Conservation (phyloP, 2,329 filamentous ascomycete species). For the Talaromyces sp. region DNA sequence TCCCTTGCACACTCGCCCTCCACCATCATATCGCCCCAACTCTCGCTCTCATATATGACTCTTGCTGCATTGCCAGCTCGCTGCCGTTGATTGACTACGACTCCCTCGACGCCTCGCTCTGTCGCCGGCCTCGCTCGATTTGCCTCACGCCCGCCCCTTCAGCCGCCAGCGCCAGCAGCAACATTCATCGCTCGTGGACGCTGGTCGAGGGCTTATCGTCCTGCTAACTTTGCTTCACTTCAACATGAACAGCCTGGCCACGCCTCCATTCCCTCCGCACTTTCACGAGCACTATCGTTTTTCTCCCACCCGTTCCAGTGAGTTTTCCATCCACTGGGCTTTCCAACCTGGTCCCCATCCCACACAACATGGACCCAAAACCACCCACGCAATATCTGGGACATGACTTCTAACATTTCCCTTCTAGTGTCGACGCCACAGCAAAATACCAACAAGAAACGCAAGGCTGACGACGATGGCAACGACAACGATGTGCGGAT, state of each 20-base stretch:
- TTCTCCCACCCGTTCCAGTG: conserved; percentile 57
- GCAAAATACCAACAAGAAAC: conserved; percentile 57
- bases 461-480: conserved; percentile 75
- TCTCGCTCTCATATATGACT: neutral
- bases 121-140: neutral
- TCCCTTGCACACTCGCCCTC: conserved; percentile 13
- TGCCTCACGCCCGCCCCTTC: neutral
- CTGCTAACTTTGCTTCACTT: conserved; percentile 24
- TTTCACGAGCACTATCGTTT: conserved; percentile 57
- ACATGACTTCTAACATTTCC: neutral
- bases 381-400: neutral
- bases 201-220: conserved; percentile 4
- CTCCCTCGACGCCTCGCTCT: neutral
- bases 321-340: conserved; percentile 22
- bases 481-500: conserved; percentile 71
- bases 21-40: neutral
- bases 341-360: neutral
- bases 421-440: conserved; percentile 34
- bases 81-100: neutral
- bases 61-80: too few species aligned
- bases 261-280: conserved; percentile 58
- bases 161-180: neutral
- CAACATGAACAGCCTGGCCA: conserved; percentile 59
- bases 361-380: neutral
- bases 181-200: conserved; percentile 2